Evolutionary conservation across 2,329 filamentous ascomycete genomes (phyloP).

Genomic region (Sclerotinia borealis): DNA sequence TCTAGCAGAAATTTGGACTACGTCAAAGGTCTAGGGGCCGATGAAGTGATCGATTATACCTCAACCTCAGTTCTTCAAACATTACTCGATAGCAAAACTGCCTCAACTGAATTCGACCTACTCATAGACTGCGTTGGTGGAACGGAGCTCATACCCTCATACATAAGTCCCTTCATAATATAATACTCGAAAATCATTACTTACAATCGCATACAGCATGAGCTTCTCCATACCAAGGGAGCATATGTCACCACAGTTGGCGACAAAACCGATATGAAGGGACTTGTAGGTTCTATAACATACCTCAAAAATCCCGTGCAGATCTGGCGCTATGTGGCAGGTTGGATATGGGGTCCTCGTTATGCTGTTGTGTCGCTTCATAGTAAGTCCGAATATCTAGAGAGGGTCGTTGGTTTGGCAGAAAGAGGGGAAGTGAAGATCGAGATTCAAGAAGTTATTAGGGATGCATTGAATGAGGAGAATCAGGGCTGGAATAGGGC

Average conservation of each 20-base stretch:
- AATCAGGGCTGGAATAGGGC: slow-evolving; percentile 12
- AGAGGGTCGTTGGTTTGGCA: slow-evolving; percentile 10
- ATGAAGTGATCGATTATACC: slow-evolving; percentile 30
- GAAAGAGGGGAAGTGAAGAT: slow-evolving; percentile 15
- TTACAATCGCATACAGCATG: slow-evolving; percentile 12
- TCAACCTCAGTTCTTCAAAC: slow-evolving; percentile 18
- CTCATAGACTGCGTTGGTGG: slow-evolving; percentile 35
- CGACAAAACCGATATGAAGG: slow-evolving; percentile 25
- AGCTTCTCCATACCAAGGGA: slow-evolving; percentile 24
- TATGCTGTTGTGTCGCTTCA: slow-evolving; percentile 24
- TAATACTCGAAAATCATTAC: neutral
- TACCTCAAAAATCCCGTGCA: slow-evolving; percentile 26
- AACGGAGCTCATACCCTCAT: slow-evolving; percentile 22
- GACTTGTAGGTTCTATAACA: slow-evolving; percentile 26
- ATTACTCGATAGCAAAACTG: slow-evolving; percentile 14
- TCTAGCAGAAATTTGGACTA: slow-evolving; percentile 26
- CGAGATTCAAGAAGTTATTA: slow-evolving; percentile 15
- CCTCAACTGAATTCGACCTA: slow-evolving; percentile 19
- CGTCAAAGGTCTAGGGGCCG: slow-evolving; percentile 25
- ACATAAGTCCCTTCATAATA: slow-evolving; percentile 16
- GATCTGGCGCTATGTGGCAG: slow-evolving; percentile 26
- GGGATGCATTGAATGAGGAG: slow-evolving; percentile 12
- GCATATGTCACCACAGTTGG: slow-evolving; percentile 31
- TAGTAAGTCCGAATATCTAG: slow-evolving; percentile 8
- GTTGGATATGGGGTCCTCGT: slow-evolving; percentile 27